Conservation (phyloP, 2,329 filamentous ascomycete species). For the Aspergillus sp. region DNA sequence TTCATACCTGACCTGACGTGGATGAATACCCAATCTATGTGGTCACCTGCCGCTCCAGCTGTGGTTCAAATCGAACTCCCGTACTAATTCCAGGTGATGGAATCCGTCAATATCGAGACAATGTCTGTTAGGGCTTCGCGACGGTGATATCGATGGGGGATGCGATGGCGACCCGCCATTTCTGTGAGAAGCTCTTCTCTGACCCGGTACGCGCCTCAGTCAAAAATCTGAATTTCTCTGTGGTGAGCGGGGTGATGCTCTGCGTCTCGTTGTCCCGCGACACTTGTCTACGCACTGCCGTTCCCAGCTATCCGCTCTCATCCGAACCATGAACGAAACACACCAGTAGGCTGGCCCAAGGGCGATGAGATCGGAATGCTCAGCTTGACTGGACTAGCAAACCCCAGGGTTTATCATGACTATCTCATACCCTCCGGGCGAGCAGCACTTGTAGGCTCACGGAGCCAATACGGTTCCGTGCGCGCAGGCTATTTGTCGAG, state of each 20-base stretch:
- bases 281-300: no score
- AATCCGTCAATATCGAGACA: conserved; percentile 50
- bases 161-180: conserved; percentile 79
- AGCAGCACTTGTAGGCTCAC: conserved; percentile 33
- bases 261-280: conserved; percentile 54
- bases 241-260: conserved; percentile 73
- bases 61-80: conserved; percentile 68
- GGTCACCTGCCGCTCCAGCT: conserved; percentile 38
- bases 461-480: conserved; percentile 20
- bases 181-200: conserved; percentile 46
- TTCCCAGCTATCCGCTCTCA: conserved; percentile 22
- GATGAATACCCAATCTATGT: conserved; percentile 93
- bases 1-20: conserved; percentile 90
- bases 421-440: conserved; percentile 35
- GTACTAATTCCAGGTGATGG: conserved; percentile 63
- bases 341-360: conserved; percentile 33
- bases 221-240: conserved; percentile 68
- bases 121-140: conserved; percentile 81
- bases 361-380: conserved; percentile 42
- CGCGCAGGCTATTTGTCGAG: conserved; percentile 11
- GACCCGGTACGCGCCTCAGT: conserved; percentile 41
- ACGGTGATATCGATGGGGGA: conserved; percentile 73
- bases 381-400: conserved; percentile 34
- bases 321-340: conserved; percentile 10
- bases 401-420: conserved; percentile 36